phyloP scores from a whole-genome alignment of 2,329 filamentous ascomycete genomes.

The Clarireedia paspali region DNA sequence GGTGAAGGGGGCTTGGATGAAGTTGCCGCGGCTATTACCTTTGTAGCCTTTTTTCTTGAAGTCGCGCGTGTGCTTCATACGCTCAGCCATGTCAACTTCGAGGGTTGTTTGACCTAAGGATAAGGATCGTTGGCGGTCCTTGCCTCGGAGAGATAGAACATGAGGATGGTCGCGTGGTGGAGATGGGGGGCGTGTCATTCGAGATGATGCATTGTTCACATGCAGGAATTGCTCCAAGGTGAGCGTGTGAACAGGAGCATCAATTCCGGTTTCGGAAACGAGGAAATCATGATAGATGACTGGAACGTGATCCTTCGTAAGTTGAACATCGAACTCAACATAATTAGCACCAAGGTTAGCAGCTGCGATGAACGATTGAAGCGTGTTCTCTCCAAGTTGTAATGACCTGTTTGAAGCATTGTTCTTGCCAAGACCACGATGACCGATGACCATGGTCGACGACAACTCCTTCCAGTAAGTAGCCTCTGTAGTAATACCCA shows the following conservation, averaged over 20 bases:
- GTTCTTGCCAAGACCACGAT: slow-evolving; percentile 83
- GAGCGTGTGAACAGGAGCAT: slow-evolving; percentile 90
- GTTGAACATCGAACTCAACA: slow-evolving; percentile 79
- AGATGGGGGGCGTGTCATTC: slow-evolving; percentile 39
- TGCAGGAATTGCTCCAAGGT: slow-evolving; percentile 95
- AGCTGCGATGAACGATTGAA: slow-evolving; percentile 92
- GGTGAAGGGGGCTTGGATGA: slow-evolving; percentile 92
- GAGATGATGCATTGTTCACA: slow-evolving; percentile 48
- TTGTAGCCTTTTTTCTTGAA: slow-evolving; percentile 96
- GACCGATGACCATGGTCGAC: slow-evolving; percentile 73
- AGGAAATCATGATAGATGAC: slow-evolving; percentile 99
- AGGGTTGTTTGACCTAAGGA: slow-evolving; percentile 25
- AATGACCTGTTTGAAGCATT: slow-evolving; percentile 73
- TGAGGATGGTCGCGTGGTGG: slow-evolving; percentile 30
- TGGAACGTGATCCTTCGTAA: slow-evolving; percentile 97
- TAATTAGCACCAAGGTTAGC: slow-evolving; percentile 81
- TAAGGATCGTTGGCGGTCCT: slow-evolving; percentile 29
- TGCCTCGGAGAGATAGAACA: slow-evolving; percentile 17
- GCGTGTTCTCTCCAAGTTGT: slow-evolving; percentile 92
- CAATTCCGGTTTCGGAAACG: slow-evolving; percentile 94
- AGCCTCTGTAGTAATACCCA: slow-evolving; percentile 82
- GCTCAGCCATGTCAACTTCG: slow-evolving; percentile 49
- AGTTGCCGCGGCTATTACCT: slow-evolving; percentile 85
- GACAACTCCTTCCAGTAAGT: slow-evolving; percentile 95
- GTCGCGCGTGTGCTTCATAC: slow-evolving; percentile 95